phyloP scores from a whole-genome alignment of 352 stramenopile species.

The Globisporangium takayamanum region DNA sequence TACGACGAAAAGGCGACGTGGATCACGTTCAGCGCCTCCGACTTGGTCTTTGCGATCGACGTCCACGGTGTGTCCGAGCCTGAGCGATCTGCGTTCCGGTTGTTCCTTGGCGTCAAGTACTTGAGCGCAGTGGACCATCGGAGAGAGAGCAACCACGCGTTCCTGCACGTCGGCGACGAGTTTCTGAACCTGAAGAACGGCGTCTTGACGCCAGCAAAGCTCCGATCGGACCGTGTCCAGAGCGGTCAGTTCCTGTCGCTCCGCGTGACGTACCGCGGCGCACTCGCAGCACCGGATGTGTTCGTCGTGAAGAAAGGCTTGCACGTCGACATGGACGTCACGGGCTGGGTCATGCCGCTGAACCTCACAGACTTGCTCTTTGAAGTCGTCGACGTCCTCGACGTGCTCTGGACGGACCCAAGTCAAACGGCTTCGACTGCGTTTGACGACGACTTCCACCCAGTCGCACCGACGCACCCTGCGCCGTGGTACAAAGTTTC shows the following conservation, averaged over 20 bases:
- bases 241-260: slow-evolving; percentile 50
- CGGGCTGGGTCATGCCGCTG: slow-evolving; percentile 73
- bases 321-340: slow-evolving; percentile 58
- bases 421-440: slow-evolving; percentile 3
- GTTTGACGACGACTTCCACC: slow-evolving; percentile 4
- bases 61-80: slow-evolving; percentile 62
- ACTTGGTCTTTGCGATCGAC: slow-evolving; percentile 52
- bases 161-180: slow-evolving; percentile 79
- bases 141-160: slow-evolving; percentile 57
- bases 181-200: slow-evolving; percentile 81
- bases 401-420: slow-evolving; percentile 54
- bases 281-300: slow-evolving; percentile 24
- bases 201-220: slow-evolving; percentile 54
- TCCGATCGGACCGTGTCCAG: slow-evolving; percentile 58
- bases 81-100: slow-evolving; percentile 46
- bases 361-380: slow-evolving; percentile 65
- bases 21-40: slow-evolving; percentile 68
- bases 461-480: neutral
- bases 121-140: slow-evolving; percentile 65
- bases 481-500: slow-evolving; percentile 55
- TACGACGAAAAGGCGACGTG: slow-evolving; percentile 50
- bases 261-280: slow-evolving; percentile 60
- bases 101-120: slow-evolving; percentile 55
- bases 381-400: slow-evolving; percentile 64
- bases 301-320: slow-evolving; percentile 62